Percentiles rank a stretch among this genome's conserved stretches.
These are phyloP conservation scores for Viridothelium virens DNA, from an alignment of 495 filamentous ascomycete genomes.

Conservation along the genomic window DNA sequence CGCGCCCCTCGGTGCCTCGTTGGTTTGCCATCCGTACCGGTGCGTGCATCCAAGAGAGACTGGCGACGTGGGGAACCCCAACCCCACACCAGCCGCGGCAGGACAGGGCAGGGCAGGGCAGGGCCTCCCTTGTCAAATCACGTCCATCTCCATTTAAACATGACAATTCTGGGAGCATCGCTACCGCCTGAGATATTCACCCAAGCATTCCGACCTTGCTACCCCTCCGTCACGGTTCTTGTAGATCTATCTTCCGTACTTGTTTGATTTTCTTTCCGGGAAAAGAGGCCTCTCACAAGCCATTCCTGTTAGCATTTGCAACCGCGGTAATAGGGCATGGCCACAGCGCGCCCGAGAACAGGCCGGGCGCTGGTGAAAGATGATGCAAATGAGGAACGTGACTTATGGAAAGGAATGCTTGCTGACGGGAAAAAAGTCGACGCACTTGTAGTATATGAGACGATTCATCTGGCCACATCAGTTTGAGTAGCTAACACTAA, in stretches of 20 bases:
- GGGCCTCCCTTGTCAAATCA: too few relatives aligned
- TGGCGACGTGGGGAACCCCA: not conserved
- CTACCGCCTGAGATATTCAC: too few relatives aligned
- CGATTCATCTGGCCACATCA: not conserved
- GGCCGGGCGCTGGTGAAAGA: constrained; percentile 41
- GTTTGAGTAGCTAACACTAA: not conserved
- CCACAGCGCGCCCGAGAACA: constrained; percentile 39
- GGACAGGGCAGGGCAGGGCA: too few relatives aligned
- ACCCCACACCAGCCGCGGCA: not conserved
- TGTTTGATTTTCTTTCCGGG: too few relatives aligned
- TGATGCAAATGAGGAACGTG: constrained; percentile 52
- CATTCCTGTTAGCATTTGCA: not conserved
- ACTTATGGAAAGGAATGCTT: constrained; percentile 56
- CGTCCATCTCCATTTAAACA: too few relatives aligned
- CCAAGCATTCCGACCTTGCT: too few relatives aligned
- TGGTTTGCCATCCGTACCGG: too few relatives aligned
- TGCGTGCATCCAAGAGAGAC: not conserved
- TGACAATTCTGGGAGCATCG: too few relatives aligned
- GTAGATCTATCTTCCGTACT: too few relatives aligned
- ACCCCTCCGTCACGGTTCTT: too few relatives aligned
- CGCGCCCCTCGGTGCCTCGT: too few relatives aligned
- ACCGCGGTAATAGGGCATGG: not conserved
- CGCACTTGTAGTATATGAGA: constrained; percentile 29
- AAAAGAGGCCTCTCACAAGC: not conserved
- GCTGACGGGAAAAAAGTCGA: constrained; percentile 44